Evolutionary conservation across 2,329 filamentous ascomycete genomes (phyloP).

Genomic region (Beauveria asiatica): DNA sequence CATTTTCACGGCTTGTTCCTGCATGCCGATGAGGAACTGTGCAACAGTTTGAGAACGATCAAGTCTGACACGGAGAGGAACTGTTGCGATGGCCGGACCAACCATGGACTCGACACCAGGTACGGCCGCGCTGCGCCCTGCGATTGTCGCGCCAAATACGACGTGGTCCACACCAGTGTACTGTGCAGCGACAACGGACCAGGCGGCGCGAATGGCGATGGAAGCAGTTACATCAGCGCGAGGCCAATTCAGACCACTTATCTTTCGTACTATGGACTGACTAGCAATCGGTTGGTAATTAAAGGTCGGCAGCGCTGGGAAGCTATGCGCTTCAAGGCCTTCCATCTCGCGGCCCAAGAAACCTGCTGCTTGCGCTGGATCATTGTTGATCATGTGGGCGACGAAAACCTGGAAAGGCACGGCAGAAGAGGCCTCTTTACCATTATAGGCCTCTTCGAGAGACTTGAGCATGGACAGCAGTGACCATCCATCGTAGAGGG

Average conservation of each 20-base stretch:
- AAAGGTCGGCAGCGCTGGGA: background rate
- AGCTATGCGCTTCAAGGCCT: background rate
- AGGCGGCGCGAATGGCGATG: conserved; percentile 8
- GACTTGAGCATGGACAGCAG: background rate
- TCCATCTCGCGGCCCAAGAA: conserved; percentile 3
- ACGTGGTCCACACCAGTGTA: conserved; percentile 10
- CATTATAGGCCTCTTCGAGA: background rate
- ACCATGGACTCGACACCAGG: conserved; percentile 10
- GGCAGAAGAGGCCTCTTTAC: background rate
- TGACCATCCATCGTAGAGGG: conserved; percentile 25
- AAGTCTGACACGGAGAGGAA: conserved; percentile 11
- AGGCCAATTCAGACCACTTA: background rate
- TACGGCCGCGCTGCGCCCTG: conserved; percentile 11
- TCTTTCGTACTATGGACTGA: background rate
- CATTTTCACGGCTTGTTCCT: conserved; percentile 12
- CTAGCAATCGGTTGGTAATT: background rate
- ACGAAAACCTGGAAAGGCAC: conserved; percentile 5
- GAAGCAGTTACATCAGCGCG: conserved; percentile 5
- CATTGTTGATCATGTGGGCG: background rate
- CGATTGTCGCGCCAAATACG: conserved; percentile 12
- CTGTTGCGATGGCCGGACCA: conserved; percentile 20
- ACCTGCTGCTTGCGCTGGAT: background rate
- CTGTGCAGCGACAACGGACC: conserved; percentile 9
- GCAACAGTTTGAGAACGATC: background rate
- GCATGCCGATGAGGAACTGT: conserved; percentile 13